Conservation (phyloP, 106 monocot species). For the Dendrobium chrysotoxum region DNA sequence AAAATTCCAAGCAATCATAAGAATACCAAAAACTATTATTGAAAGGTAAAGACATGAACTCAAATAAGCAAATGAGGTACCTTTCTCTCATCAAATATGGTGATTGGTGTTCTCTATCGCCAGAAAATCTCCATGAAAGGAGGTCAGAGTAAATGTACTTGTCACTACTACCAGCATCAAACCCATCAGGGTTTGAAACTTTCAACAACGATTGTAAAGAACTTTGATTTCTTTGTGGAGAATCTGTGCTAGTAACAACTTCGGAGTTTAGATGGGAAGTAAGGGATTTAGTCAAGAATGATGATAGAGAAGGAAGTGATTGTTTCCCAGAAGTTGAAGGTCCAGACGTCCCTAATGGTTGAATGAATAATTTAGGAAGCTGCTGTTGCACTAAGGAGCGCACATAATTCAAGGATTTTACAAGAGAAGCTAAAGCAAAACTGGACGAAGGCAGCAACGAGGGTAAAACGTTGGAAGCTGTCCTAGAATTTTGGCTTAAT, state of each 20-base stretch:
- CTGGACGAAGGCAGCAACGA: slow-evolving; percentile 27
- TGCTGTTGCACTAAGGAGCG: slow-evolving; percentile 83
- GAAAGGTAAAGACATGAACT: not conserved
- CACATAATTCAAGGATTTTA: slow-evolving; percentile 90
- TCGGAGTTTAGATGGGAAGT: slow-evolving; percentile 52
- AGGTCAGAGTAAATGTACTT: slow-evolving; percentile 65
- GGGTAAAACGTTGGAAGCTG: slow-evolving; percentile 18
- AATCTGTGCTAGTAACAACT: slow-evolving; percentile 32
- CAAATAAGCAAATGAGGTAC: slow-evolving; percentile 22
- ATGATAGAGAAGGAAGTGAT: slow-evolving; percentile 61
- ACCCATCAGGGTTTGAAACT: slow-evolving; percentile 26
- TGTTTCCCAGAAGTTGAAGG: slow-evolving; percentile 44
- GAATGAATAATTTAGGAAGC: slow-evolving; percentile 79
- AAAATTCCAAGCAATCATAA: slow-evolving; percentile 9
- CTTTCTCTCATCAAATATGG: slow-evolving; percentile 31
- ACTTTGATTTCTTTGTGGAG: slow-evolving; percentile 40
- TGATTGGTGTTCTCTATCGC: slow-evolving; percentile 38
- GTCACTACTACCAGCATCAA: slow-evolving; percentile 26
- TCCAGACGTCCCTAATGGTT: slow-evolving; percentile 43
- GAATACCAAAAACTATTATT: not conserved
- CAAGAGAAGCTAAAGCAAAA: slow-evolving; percentile 70
- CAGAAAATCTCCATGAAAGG: slow-evolving; percentile 64
- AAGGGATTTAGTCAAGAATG: slow-evolving; percentile 62
- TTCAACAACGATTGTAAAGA: slow-evolving; percentile 24
- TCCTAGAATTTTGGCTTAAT: slow-evolving; percentile 24